Evolutionary conservation across 306 rosid genomes (phyloP), one percentile per base, ranked within the genome.

Genomic region (Inga leiocalycina): DNA sequence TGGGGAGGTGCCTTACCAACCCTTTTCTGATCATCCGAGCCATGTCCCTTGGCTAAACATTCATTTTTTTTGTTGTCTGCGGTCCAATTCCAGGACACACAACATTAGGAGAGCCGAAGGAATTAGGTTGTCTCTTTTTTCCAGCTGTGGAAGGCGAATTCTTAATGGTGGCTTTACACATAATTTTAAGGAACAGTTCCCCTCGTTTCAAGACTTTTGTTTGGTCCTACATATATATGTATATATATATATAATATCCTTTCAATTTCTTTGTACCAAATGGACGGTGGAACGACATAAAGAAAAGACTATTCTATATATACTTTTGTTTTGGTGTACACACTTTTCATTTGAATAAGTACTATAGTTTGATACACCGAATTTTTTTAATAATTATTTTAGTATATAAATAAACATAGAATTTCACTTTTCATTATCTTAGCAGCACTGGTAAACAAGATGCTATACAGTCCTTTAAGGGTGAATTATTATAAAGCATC

Each of bases 181-280:
- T 77, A 83, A 80, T 75, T 82, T 67, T 54, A 85, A 79, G 79
- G 84, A 81, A 84, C 48, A 56, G 22, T 62, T 61, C 32, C 77
- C 46, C 59, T 16, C 30, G 71, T 81, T 82, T 49, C 34, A 68
- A 54, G 83, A 61, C 78, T 72, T 69, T 61, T 71, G 3, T 48
- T 79, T 76, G 82, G 82, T 72, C 86, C 78, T 22, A 12, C 9
- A 8, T 8, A 14, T 12, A 14, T 13, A 30, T 12, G 12, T 12
- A 10, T 27, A 5, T 13, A 2, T 30, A 30, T 34, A 71, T 65
- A 19, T 37, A 27, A 10, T 27, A 27, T 66, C 27, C 83, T 73
- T 82, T 48, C 41, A 37, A 82, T 72, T 46, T 80, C 69, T 88
- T 73, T 85, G 41, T 77, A 88, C 91, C 89, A 85, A 88, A 83